phyloP scores from a whole-genome alignment of 805 yeast species.

The Sporopachydermia quercuum region DNA sequence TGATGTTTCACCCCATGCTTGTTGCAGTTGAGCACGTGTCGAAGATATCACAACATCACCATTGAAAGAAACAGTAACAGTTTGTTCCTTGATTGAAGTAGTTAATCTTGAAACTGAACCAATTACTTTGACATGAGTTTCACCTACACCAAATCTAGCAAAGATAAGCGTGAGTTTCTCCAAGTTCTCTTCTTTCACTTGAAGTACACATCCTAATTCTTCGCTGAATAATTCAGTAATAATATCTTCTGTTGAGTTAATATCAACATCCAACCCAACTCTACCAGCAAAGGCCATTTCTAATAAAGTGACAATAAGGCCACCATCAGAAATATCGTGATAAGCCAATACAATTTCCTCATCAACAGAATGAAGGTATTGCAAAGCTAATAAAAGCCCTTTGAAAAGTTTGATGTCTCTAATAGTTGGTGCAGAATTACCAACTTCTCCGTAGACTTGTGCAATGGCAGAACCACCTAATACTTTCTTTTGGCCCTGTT shows the following conservation, averaged over 20 bases:
- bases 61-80: slow-evolving; percentile 31
- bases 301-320: slow-evolving; percentile 64
- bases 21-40: slow-evolving; percentile 61
- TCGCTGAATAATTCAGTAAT: slow-evolving; percentile 66
- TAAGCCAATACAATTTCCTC: slow-evolving; percentile 58
- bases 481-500: slow-evolving; percentile 30
- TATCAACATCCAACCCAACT: slow-evolving; percentile 53
- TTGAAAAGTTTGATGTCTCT: slow-evolving; percentile 50
- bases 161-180: slow-evolving; percentile 42
- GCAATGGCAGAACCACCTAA: slow-evolving; percentile 93
- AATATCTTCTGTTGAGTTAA: slow-evolving; percentile 24
- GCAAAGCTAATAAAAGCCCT: slow-evolving; percentile 52
- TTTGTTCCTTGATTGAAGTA: slow-evolving; percentile 33
- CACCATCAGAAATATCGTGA: slow-evolving; percentile 97
- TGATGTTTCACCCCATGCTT: slow-evolving; percentile 77
- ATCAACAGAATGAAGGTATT: slow-evolving; percentile 51
- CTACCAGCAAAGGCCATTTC: slow-evolving; percentile 98
- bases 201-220: slow-evolving; percentile 95
- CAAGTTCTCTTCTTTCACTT: slow-evolving; percentile 40
- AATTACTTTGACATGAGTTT: slow-evolving; percentile 39
- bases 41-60: slow-evolving; percentile 31
- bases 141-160: slow-evolving; percentile 40
- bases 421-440: slow-evolving; percentile 72
- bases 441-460: slow-evolving; percentile 83
- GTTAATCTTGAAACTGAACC: slow-evolving; percentile 35